These are phyloP conservation scores for Aspergillus bertholletiae DNA, from an alignment of 495 filamentous ascomycete species.

Conservation along the genomic window DNA sequence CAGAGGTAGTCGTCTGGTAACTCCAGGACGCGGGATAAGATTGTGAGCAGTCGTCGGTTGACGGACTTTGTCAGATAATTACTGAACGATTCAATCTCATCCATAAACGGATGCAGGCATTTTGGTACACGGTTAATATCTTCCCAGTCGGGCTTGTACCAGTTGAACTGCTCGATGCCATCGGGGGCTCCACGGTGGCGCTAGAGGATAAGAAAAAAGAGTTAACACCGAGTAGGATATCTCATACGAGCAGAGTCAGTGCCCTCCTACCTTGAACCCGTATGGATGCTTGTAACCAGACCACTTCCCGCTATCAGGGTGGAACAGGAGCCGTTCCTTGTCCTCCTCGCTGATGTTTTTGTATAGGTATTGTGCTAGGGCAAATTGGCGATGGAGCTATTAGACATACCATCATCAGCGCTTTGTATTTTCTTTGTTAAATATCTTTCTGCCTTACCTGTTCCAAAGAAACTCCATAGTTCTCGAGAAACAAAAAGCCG, in stretches of 20 bases:
- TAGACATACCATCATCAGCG: background rate
- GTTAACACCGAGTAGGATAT: background rate
- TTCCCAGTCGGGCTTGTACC: conserved; percentile 38
- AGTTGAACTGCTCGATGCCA: conserved; percentile 49
- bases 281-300: conserved; percentile 41
- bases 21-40: conserved; percentile 45
- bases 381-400: conserved; percentile 43
- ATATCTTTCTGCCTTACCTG: conserved; percentile 25
- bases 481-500: conserved; percentile 44
- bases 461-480: conserved; percentile 46
- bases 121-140: conserved; percentile 29
- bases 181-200: conserved; percentile 31
- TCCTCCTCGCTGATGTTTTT: conserved; percentile 43
- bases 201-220: conserved; percentile 10
- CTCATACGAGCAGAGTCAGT: background rate
- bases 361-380: conserved; percentile 41
- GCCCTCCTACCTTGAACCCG: conserved; percentile 31
- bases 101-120: conserved; percentile 43
- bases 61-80: conserved; percentile 43
- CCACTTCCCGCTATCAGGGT: conserved; percentile 35
- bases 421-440: background rate
- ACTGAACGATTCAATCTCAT: conserved; percentile 41
- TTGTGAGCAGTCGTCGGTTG: conserved; percentile 39
- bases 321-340: conserved; percentile 38
- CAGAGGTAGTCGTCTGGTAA: conserved; percentile 44